A percentile compares a stretch with the other conserved stretches of the same genome.
Evolutionary conservation across 331 rosid genomes (phyloP).

Genomic region (Malus hybrid): DNA sequence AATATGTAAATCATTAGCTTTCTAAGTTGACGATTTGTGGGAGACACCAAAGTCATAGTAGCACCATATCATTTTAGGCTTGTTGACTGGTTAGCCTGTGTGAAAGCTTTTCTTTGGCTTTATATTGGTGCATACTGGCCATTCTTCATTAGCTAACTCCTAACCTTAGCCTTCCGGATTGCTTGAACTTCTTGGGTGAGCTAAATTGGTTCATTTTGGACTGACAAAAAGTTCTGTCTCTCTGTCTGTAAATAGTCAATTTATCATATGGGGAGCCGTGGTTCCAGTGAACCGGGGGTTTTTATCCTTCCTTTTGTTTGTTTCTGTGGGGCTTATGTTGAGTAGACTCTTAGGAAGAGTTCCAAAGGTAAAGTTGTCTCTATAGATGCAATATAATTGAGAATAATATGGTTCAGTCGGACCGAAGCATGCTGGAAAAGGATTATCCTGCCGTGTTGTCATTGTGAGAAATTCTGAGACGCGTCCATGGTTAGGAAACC

Average conservation of each 20-base stretch:
- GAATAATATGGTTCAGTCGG: too few species aligned
- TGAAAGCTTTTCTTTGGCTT: neutral
- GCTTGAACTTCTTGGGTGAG: neutral
- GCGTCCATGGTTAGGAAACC: neutral
- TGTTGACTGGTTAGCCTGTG: neutral
- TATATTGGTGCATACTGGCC: neutral
- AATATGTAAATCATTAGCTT: neutral
- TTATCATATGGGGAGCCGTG: neutral
- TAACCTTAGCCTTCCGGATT: neutral
- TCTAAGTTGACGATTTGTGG: neutral
- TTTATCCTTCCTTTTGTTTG: neutral
- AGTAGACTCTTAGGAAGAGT: neutral
- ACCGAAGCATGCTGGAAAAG: neutral
- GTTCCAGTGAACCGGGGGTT: neutral
- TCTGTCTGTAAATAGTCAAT: neutral
- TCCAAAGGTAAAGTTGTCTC: neutral
- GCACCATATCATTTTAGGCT: neutral
- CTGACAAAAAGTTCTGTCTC: neutral
- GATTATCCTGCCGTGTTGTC: neutral
- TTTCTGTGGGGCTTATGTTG: neutral
- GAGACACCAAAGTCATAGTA: neutral
- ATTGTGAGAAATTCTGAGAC: neutral
- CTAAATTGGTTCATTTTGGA: neutral
- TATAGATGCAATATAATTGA: too few species aligned
- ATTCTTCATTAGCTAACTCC: neutral